Base-by-base conservation (phyloP, 352 stramenopile genomes). In the Phytophthora citrophthora region DNA sequence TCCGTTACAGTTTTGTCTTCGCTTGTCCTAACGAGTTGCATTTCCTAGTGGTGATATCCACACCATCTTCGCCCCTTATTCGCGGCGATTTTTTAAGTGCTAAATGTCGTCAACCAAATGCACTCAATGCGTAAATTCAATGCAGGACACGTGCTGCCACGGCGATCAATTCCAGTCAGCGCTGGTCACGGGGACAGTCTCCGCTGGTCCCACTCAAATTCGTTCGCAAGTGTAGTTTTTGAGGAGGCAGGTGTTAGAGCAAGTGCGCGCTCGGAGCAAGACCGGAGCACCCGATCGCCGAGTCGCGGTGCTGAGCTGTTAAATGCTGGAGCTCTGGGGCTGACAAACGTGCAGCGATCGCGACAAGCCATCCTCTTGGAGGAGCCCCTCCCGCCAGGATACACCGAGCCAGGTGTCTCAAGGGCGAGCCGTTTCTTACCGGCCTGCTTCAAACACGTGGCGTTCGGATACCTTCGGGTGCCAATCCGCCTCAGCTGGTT, bases 211-310 rank as follows among this genome's bases (percentile, higher is more conserved):
- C 61, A 63, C 53, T 32, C 24, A 18, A 31, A 18, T 16, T 38
- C 50, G 56, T 46, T 68, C 58, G 50, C 50, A 70, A 57, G 45
- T 64, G 65, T 65, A 70, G 54, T 62, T 74, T 74, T 61, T 55
- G 59, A 65, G 16, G 15, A 27, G 64, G 18, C 39, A 29, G 32
- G 60, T 64, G 58, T 34, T 44, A 70, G 43, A 74, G 65, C 36
- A 62, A 31, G 59, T 61, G 46, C 65, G 48, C 27, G 20, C 0
- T 34, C 29, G 52, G 59, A 50, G 40, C 46, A 57, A 63, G 50
- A 72, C 26, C 41, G 47, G 64, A 54, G 52, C 45, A 32, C 45
- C 32, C 15, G 26, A 41, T 62, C 58, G 46, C 34, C 26, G n/a
- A 43, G 43, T 54, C 20, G 46, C 49, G 55, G 55, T 48, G 55